Evolutionary conservation across 768 basidiomycete species (phyloP), one percentile per base, ranked within the genome.

Genomic region (Cystobasidium tubakii): DNA sequence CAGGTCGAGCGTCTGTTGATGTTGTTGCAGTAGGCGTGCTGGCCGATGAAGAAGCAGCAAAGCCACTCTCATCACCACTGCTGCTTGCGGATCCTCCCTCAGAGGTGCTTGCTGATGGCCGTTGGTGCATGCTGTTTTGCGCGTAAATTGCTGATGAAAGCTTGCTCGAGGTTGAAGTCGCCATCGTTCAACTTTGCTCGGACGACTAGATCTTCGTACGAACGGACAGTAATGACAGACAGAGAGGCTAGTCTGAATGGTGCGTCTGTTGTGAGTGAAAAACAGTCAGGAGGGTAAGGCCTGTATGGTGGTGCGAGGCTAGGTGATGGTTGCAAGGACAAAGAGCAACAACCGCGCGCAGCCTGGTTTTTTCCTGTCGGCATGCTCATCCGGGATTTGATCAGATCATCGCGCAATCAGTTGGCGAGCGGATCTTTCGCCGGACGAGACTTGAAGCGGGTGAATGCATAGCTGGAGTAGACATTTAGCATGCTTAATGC

Each of bases 71-170:
- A 21, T 50, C 46, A 50, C 46, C 21, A 21, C 46, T 50, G 46
- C 46, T 50, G 46, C 21, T 50, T n/a, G 46, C n/a, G 7, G 46
- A 50, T n/a, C 46, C 46, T 21, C 46, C 46, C 21, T 50, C 46
- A 9, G 46, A 50, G 46, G 3, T 50, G 46, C 46, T 50, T 17
- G 9, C 9, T 17, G 15, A n/a, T 50, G 46, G 9, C 21, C 46
- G 39, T 3, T 50, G 7, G 3, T 50, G 46, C 46, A 50, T 50
- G 15, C 46, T 50, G 46, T 4, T 17, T 4, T 6, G 46, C 46
- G 46, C 46, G 46, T 50, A 50, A 19, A 50, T 50, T 50, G 46
- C 46, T 50, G 46, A 50, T 50, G 46, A 50, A 50, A 50, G 46
- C 46, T 50, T 50, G 46, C 15, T 50, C 46, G 46, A 50, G 21